phyloP scores from a whole-genome alignment of 2,329 filamentous ascomycete genomes.

The Capronia coronata region DNA sequence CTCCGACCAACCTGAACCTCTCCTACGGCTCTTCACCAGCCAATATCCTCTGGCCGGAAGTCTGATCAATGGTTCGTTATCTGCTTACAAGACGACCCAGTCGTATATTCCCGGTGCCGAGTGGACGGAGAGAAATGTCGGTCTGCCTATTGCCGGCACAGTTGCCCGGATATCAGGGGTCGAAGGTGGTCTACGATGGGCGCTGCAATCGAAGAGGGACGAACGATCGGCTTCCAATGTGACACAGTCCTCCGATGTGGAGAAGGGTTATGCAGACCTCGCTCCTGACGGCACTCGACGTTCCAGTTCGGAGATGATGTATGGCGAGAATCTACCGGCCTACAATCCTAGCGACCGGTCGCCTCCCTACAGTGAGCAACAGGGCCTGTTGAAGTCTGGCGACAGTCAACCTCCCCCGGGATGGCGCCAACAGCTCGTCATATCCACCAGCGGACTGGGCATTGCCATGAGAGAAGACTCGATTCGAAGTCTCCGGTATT shows the following conservation, averaged over 20 bases:
- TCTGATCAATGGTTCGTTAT: conserved; percentile 76
- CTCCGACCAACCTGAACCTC: conserved; percentile 62
- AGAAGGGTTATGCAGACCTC: conserved; percentile 25
- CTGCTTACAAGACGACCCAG: conserved; percentile 80
- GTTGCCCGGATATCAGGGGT: conserved; percentile 82
- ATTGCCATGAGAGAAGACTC: conserved; percentile 89
- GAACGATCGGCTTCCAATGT: conserved; percentile 7
- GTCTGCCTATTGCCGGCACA: conserved; percentile 73
- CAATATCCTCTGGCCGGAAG: conserved; percentile 80
- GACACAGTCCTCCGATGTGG: conserved; percentile 19
- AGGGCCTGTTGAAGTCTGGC: conserved; percentile 25
- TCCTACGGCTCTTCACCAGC: conserved; percentile 78
- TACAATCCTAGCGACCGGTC: conserved; percentile 61
- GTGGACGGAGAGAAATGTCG: conserved; percentile 81
- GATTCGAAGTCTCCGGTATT: conserved; percentile 75
- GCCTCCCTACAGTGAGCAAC: conserved; percentile 25
- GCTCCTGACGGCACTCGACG: conserved; percentile 16
- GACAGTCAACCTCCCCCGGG: conserved; percentile 36
- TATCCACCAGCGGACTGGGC: conserved; percentile 83
- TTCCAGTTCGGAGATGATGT: conserved; percentile 11
- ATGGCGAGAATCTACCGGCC: conserved; percentile 68
- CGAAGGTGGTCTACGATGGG: conserved; percentile 79
- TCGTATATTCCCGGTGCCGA: conserved; percentile 86
- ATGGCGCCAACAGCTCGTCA: conserved; percentile 79
- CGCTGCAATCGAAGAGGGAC: conserved; percentile 50